Conservation (phyloP, 768 basidiomycete genomes). For the Floccularia luteovirens region DNA sequence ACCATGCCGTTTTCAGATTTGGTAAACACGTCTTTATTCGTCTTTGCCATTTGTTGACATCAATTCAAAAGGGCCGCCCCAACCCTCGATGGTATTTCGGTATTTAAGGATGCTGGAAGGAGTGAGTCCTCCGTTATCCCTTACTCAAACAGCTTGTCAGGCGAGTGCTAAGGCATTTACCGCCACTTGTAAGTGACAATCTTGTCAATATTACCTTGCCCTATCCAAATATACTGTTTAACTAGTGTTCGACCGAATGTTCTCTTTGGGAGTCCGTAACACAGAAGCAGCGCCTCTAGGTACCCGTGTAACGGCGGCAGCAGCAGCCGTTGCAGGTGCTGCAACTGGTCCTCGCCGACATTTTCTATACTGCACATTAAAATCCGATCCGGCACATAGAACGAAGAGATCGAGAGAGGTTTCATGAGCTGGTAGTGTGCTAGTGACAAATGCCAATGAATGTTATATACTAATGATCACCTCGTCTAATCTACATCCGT, state of each 20-base stretch:
- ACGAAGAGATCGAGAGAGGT: conserved; percentile 14
- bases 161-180: conserved; percentile 85
- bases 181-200: conserved; percentile 56
- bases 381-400: conserved; percentile 47
- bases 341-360: conserved; percentile 71
- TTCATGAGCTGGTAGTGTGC: too few relatives aligned
- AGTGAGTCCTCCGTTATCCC: conserved; percentile 78
- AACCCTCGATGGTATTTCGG: conserved; percentile 89
- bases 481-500: conserved; percentile 7
- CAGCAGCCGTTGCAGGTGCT: conserved; percentile 55
- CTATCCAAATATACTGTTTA: conserved; percentile 5
- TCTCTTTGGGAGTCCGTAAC: conserved; percentile 76
- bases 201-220: neutral
- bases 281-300: conserved; percentile 59
- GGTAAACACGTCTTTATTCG: conserved; percentile 31
- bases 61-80: conserved; percentile 55
- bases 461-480: neutral
- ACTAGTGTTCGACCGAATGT: conserved; percentile 85
- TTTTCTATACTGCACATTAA: conserved; percentile 77
- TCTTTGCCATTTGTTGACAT: neutral
- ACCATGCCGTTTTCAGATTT: conserved; percentile 80
- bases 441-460: too few relatives aligned
- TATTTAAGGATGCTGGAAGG: conserved; percentile 89
- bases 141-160: conserved; percentile 86
- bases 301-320: conserved; percentile 56